Evolutionary conservation across 495 filamentous ascomycete species (phyloP), one percentile per base, ranked within the genome.

Genomic region (Venustampulla echinocandica): DNA sequence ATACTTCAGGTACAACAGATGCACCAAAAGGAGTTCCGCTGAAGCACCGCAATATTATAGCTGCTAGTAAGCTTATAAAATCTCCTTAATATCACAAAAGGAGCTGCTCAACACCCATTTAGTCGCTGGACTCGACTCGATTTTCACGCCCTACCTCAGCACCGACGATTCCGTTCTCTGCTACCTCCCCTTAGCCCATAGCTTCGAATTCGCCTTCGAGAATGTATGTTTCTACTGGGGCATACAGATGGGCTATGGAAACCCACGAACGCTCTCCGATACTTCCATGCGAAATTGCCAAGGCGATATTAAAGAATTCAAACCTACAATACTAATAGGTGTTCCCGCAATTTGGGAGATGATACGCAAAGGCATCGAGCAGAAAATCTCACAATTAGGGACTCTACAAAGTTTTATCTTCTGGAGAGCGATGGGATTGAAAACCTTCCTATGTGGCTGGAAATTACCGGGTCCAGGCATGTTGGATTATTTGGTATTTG

Each of bases 291-390:
- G 85, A 46, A 90, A 95, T 65, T 96, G 87, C 74, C 80, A 81
- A 57, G 90, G 90, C 49, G 90, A 97, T 59, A 95, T 97, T 57
- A 80, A 81, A 47, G 89, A 95, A 59, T 87, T 95, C 66, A 81
- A 81, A 57, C 90, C 90, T 13, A 87, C 85, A 13, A 78, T 97
- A 49, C 71, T 97, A 28, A 85, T 95, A 35, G 90, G 92, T 59
- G 92, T 97, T 13, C 90, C 90, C 4, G 88, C 90, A 20, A 90
- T 97, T 11, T 97, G 89, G 85, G 90, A 97, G 68, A 82, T 85
- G 0, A 86, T 97, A 52, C 95, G 95, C 77, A 97, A 97, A 66
- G 90, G 92, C 55, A 89, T 96, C 50, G 71, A 92, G 50, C 70
- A 73, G 61, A 90, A 93, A 68, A 76, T 96, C 41, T 76, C 81